Percentiles rank a stretch among this genome's conserved stretches.
These are phyloP conservation scores for Viridothelium virens DNA, from an alignment of 495 filamentous ascomycete genomes.

Conservation along the genomic window DNA sequence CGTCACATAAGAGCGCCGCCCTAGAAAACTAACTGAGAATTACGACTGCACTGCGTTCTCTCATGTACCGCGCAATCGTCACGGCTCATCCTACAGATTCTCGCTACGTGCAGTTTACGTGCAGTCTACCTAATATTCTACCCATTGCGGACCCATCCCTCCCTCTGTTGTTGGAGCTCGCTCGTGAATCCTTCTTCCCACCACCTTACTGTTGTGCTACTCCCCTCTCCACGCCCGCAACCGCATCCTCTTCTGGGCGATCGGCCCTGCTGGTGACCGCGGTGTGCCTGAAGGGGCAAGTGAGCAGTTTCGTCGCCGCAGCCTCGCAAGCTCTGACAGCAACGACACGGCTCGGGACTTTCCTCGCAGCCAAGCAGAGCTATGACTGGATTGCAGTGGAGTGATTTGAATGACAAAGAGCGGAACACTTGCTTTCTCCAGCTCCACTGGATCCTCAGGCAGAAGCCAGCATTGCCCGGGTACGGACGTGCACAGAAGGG, in stretches of 20 bases:
- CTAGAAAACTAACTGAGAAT: background rate
- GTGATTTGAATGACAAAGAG: background rate
- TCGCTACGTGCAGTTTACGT: too few relatives aligned
- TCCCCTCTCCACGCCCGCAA: background rate
- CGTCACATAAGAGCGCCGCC: conserved; percentile 9
- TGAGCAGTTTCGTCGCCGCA: conserved; percentile 5
- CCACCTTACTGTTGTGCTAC: background rate
- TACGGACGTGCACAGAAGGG: conserved; percentile 8
- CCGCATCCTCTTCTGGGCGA: too few relatives aligned
- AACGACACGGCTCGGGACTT: background rate
- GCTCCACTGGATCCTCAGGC: conserved; percentile 2
- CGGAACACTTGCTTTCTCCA: background rate
- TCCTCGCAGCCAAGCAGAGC: background rate
- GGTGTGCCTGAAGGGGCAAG: conserved; percentile 7
- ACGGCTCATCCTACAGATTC: background rate
- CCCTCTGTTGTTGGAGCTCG: background rate
- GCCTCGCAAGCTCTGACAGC: conserved; percentile 12
- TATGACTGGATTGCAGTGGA: background rate
- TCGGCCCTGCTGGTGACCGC: background rate
- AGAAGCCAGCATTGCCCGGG: conserved; percentile 11
- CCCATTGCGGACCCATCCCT: background rate
- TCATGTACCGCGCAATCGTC: background rate
- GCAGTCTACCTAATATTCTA: background rate
- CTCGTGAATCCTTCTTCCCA: background rate
- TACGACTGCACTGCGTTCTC: too few relatives aligned